Base-by-base conservation (phyloP, 208 protist species). In the Leishmania mexicana region DNA sequence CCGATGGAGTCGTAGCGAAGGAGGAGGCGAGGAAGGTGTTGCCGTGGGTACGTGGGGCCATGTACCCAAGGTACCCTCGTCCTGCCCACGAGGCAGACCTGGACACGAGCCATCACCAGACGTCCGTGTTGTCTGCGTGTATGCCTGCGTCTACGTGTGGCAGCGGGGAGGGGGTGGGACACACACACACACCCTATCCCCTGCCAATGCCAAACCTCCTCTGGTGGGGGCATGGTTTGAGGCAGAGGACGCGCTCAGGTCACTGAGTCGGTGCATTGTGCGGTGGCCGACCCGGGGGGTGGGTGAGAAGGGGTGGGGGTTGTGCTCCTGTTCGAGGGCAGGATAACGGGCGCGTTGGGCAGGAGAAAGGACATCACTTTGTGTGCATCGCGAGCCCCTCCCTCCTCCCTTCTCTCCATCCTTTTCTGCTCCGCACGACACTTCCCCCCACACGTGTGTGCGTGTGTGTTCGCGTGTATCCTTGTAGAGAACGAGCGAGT, bases 1-100 rank as follows among this genome's bases (percentile, higher is more conserved):
- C 81, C 85, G 53, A 57, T 49, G 0, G 79, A 87, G 75, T 73
- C 77, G 31, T 88, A 24, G 19, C 70, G 28, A 31, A 5, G 40
- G 42, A 51, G 19, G 7, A 74, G 13, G 0, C 35, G 11, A 74
- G 45, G 45, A 74, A 35, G 7, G 28, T 53, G 11, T 54, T 47
- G 40, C 0, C 40, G 67, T 24, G n/a, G 67, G 10, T 40, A 31
- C 62, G 21, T 35, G 62, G 19, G 21, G 2, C 17, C 67, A 31
- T 6, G 40, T 72, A 24, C 40, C 40, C 67, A 17, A 35, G 28
- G 28, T 31, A 40, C n/a, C 10, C n/a, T 24, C 58, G 13, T 24
- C 64, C 64, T 42, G 5, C 35, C 40, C 31, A 45, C 35, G 40
- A 7, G 21, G 21, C 67, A 49, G 21, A 28, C 40, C 13, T 40